Conservation (phyloP, 768 basidiomycete species). For the Lactarius vividus region DNA sequence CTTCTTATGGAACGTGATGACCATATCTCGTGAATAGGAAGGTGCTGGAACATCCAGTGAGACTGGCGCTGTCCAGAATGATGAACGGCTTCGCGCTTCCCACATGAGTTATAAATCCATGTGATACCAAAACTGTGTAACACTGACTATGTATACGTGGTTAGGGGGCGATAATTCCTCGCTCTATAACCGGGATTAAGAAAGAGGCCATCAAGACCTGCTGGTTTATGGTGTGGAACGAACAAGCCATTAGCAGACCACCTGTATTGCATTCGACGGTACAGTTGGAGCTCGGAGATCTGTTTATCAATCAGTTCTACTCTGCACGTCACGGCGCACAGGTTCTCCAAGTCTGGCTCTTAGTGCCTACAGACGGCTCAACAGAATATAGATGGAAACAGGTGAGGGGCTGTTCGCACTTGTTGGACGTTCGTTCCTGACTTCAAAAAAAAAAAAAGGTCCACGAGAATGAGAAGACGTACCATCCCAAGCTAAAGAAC, state of each 20-base stretch:
- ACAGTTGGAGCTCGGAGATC: background rate
- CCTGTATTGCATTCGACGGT: background rate
- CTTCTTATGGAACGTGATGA: no score
- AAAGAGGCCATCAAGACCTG: background rate
- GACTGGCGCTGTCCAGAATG: no score
- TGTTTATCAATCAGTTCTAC: background rate
- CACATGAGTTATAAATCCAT: no score
- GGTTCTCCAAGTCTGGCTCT: constrained; percentile 3
- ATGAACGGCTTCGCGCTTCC: no score
- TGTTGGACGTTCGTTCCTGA: background rate
- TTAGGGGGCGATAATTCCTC: background rate
- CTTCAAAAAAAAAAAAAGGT: background rate
- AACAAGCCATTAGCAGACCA: background rate
- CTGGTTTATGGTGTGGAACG: background rate
- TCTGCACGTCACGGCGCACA: background rate
- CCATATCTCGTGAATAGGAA: no score
- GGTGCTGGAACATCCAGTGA: no score
- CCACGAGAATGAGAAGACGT: background rate
- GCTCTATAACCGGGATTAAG: background rate
- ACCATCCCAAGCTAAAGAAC: background rate
- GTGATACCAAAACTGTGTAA: no score
- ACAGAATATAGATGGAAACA: background rate
- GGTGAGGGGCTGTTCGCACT: background rate
- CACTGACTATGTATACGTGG: background rate
- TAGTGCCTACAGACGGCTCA: background rate